These are phyloP conservation scores for Solanum clarkiae DNA, from an alignment of 257 asterid species.

Conservation along the genomic window DNA sequence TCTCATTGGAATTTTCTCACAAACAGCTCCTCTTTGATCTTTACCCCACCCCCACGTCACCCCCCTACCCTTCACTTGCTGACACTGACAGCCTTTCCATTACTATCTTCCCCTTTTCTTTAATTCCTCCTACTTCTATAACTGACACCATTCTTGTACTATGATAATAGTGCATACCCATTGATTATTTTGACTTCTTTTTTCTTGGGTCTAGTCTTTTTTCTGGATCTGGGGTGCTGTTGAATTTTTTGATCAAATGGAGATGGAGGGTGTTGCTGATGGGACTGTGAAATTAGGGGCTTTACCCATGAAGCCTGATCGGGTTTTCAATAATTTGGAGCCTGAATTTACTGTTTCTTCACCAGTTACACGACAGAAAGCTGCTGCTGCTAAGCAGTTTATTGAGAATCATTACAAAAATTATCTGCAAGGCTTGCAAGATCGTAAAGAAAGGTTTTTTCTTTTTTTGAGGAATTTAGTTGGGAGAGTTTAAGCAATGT, in stretches of 20 bases:
- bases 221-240: not conserved
- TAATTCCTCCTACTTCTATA: not conserved
- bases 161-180: not conserved
- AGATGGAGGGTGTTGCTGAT: not conserved
- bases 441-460: constrained; percentile 77
- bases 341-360: constrained; percentile 82
- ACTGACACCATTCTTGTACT: not conserved
- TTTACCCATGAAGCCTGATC: constrained; percentile 13
- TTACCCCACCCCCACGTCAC: not conserved
- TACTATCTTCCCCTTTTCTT: not conserved
- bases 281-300: not conserved
- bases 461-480: not conserved
- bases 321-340: constrained; percentile 33
- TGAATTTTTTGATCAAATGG: not conserved
- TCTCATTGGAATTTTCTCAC: not conserved
- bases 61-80: not conserved
- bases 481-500: not conserved
- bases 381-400: constrained; percentile 93
- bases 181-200: not conserved
- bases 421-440: constrained; percentile 79
- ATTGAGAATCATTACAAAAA: constrained; percentile 96
- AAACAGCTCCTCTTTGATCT: not conserved
- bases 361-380: constrained; percentile 94
- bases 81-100: not conserved
- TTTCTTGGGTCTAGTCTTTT: not conserved